phyloP scores from a whole-genome alignment of 352 stramenopile species.

The Phytophthora boehmeriae region DNA sequence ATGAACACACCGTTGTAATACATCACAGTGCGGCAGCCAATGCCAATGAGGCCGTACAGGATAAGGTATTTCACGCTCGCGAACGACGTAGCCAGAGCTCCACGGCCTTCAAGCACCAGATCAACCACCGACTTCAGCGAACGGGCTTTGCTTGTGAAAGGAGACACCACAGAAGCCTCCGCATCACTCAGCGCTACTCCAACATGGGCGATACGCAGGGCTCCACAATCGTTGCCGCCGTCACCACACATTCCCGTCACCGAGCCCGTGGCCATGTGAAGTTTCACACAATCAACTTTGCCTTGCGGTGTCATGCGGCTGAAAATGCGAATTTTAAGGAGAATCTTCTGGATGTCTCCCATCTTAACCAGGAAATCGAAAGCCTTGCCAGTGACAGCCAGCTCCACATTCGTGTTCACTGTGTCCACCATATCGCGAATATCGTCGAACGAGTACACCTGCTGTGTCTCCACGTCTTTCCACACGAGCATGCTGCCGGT shows the following conservation, averaged over 20 bases:
- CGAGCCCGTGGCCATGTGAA: conserved; percentile 63
- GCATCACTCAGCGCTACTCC: conserved; percentile 90
- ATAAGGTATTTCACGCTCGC: conserved; percentile 89
- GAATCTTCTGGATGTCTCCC: conserved; percentile 57
- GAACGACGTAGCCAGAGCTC: conserved; percentile 82
- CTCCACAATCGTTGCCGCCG: conserved; percentile 92
- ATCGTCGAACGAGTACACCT: conserved; percentile 53
- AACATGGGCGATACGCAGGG: conserved; percentile 90
- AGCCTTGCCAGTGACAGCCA: conserved; percentile 73
- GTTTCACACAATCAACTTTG: conserved; percentile 79
- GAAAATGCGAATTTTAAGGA: conserved; percentile 80
- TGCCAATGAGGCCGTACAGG: conserved; percentile 88
- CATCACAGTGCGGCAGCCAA: conserved; percentile 83
- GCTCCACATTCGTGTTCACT: conserved; percentile 45
- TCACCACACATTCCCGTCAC: conserved; percentile 88
- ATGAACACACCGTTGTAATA: conserved; percentile 90
- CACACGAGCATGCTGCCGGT: conserved; percentile 49
- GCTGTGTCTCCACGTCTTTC: conserved; percentile 69
- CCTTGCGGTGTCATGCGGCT: conserved; percentile 76
- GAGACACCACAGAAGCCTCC: conserved; percentile 87
- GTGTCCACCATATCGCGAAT: conserved; percentile 47
- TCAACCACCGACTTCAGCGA: conserved; percentile 79
- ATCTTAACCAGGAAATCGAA: conserved; percentile 77
- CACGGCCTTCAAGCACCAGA: conserved; percentile 81
- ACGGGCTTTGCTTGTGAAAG: conserved; percentile 90